Percentiles rank a stretch among this genome's conserved stretches.
Conservation (phyloP, 2,329 filamentous ascomycete genomes). For the Xenosphaeropsis pyriputrescens region DNA sequence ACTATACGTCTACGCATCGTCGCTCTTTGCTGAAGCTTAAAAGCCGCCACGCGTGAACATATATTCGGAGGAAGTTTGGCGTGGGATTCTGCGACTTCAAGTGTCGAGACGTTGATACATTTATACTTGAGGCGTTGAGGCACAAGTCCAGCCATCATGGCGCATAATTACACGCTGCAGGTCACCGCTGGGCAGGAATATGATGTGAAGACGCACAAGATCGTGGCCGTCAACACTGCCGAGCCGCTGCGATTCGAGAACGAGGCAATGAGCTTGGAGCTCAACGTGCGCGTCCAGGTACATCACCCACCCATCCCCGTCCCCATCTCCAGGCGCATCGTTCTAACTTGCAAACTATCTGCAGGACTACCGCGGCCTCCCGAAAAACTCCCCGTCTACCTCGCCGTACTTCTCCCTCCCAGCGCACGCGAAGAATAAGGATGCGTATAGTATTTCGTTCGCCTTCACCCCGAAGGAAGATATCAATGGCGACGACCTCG, state of each 20-base stretch:
- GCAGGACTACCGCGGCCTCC: constrained; percentile 50
- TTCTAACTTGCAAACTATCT: constrained; percentile 1
- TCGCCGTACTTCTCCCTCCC: constrained; percentile 65
- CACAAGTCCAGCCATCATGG: constrained; percentile 24
- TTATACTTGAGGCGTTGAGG: too few species aligned
- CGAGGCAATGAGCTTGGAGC: constrained; percentile 45
- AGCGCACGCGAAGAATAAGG: constrained; percentile 47
- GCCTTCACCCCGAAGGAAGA: constrained; percentile 54
- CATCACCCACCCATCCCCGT: constrained; percentile 26
- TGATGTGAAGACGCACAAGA: constrained; percentile 53
- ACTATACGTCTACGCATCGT: too few species aligned
- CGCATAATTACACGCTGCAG: constrained; percentile 62
- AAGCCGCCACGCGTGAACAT: too few species aligned
- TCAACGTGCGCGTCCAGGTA: constrained; percentile 60
- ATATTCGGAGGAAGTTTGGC: too few species aligned
- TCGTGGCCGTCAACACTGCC: constrained; percentile 62
- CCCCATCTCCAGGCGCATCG: neutral
- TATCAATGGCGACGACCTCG: constrained; percentile 37
- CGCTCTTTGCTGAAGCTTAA: too few species aligned
- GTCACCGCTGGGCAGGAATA: constrained; percentile 74
- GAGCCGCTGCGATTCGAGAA: constrained; percentile 47
- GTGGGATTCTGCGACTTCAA: too few species aligned
- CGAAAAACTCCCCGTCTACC: constrained; percentile 49
- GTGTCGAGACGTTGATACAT: too few species aligned
- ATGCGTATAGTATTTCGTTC: constrained; percentile 78